Conservation (phyloP, 306 rosid genomes). For the Quercus engelmannii region DNA sequence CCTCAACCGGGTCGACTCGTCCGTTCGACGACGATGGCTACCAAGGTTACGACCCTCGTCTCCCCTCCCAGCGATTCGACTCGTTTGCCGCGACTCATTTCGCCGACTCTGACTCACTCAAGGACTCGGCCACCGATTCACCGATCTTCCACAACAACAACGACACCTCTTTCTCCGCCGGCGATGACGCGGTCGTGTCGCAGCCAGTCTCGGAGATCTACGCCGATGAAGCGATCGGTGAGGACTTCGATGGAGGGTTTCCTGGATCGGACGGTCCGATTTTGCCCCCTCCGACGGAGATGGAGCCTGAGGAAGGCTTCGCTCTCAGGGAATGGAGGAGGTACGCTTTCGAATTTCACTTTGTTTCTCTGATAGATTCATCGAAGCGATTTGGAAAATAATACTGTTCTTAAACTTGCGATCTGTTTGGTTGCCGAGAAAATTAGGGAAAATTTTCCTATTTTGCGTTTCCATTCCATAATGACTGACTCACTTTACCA, state of each 20-base stretch:
- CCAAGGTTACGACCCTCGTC: conserved; percentile 21
- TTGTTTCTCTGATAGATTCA: background rate
- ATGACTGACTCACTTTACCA: background rate
- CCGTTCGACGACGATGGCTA: conserved; percentile 28
- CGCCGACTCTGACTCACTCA: conserved; percentile 24
- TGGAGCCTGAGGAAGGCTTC: conserved; percentile 36
- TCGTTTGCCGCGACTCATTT: conserved; percentile 23
- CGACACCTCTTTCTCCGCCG: background rate
- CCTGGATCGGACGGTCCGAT: conserved; percentile 33
- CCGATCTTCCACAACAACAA: conserved; percentile 20
- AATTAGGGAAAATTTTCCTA: background rate
- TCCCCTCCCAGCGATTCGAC: conserved; percentile 23
- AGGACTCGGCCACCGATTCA: conserved; percentile 29
- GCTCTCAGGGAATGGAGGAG: conserved; percentile 50
- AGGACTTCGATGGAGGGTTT: conserved; percentile 25
- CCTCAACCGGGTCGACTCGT: conserved; percentile 23
- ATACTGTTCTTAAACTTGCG: background rate
- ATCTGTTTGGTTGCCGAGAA: background rate
- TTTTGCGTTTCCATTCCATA: background rate
- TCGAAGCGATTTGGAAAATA: too few species aligned
- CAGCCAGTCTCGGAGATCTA: conserved; percentile 10
- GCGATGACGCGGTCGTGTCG: conserved; percentile 11
- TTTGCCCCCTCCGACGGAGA: conserved; percentile 34
- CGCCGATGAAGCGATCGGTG: conserved; percentile 5
- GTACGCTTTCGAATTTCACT: conserved; percentile 4